phyloP scores from a whole-genome alignment of 2,329 filamentous ascomycete genomes.

The Arthrocladium fulminans region DNA sequence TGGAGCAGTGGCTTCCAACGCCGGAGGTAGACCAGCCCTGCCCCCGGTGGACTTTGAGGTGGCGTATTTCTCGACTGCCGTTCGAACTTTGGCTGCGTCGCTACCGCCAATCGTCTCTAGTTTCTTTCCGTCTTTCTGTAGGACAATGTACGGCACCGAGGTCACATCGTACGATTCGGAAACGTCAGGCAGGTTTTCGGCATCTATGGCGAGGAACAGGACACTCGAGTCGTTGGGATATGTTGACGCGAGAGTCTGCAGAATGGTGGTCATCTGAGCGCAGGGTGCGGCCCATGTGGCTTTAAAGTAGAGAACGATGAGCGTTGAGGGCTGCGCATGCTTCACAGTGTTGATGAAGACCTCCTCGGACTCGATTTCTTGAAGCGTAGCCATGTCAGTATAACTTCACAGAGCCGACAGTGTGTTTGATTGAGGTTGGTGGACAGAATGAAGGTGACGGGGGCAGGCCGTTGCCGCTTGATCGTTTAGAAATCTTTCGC shows the following conservation, averaged over 20 bases:
- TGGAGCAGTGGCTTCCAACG: slow-evolving; percentile 28
- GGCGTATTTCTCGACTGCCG: slow-evolving; percentile 75
- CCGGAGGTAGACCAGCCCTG: slow-evolving; percentile 32
- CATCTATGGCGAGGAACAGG: slow-evolving; percentile 83
- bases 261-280: slow-evolving; percentile 82
- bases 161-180: slow-evolving; percentile 90
- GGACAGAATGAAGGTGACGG: background rate
- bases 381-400: slow-evolving; percentile 61
- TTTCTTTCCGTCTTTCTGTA: slow-evolving; percentile 65
- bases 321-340: slow-evolving; percentile 57
- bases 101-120: slow-evolving; percentile 83
- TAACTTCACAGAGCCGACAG: background rate
- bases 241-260: slow-evolving; percentile 75
- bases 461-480: background rate
- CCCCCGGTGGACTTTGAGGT: slow-evolving; percentile 37
- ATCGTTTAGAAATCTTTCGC: background rate
- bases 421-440: background rate
- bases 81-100: slow-evolving; percentile 75
- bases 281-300: slow-evolving; percentile 95
- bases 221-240: slow-evolving; percentile 63
- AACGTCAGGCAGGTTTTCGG: slow-evolving; percentile 86
- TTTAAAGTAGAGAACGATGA: slow-evolving; percentile 87
- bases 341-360: slow-evolving; percentile 63
- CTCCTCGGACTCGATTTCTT: slow-evolving; percentile 63
- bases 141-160: slow-evolving; percentile 83